Evolutionary conservation across 2,329 filamentous ascomycete species (phyloP), one percentile per base, ranked within the genome.

Genomic region (Blastomyces parvus): DNA sequence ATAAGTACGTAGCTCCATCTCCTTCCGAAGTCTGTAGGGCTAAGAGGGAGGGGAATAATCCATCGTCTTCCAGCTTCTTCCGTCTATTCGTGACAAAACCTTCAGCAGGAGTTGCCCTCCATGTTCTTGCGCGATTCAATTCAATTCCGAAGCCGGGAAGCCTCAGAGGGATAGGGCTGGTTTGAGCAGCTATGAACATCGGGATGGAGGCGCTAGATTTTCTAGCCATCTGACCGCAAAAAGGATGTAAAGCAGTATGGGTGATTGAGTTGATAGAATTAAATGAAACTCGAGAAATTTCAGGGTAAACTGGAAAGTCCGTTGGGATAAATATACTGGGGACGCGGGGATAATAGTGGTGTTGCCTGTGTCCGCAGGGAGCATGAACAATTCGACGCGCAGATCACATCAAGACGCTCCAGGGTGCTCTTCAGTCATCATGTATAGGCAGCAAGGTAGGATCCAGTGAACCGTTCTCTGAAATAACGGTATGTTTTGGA

Each of bases 81-180:
- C 19, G 25, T 1, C 8, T 40, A 59, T 48, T 59, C 25, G 57
- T 59, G 40, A 59, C 57, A 59, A 48, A 59, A 17, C 40, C 57
- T 46, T 46, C 2, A 33, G 40, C 57, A 46, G 3, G 25, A n/a
- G 17, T 59, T 40, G 57, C 40, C 25, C 22, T 59, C 57, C 22
- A 33, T 5, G 14, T 6, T 17, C 1, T 7, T 46, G 27, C 22
- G 11, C 33, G 25, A 14, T 30, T 59, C 40, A 59, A 33, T 30
- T 44, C 30, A 8, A 59, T 46, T n/a, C 57, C 57, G 14, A 46
- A 30, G 25, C 57, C 57, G 7, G 57, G 57, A 30, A 59, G 25
- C 14, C 13, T 36, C 8, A 59, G 19, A 46, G 40, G 40, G 7
- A 13, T 4, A 44, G 42, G 22, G 11, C 4, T 11, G 9, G 36